Evolutionary conservation across 495 filamentous ascomycete species (phyloP).

Genomic region (Annulohypoxylon moriforme): DNA sequence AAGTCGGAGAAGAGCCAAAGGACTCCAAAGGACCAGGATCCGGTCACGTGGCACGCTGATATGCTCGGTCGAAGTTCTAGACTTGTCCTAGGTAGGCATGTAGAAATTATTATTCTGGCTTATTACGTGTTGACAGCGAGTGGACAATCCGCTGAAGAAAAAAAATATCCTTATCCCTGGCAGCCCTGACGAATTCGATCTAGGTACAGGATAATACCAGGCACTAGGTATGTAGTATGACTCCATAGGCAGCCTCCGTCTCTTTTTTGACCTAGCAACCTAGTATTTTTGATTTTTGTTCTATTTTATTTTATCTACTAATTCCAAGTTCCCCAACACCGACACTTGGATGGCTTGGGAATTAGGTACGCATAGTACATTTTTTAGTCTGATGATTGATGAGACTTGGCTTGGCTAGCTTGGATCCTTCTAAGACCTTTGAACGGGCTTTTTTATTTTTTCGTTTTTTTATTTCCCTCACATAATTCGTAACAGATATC

Average conservation of each 20-base stretch:
- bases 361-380: slow-evolving; percentile 18
- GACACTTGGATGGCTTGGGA: slow-evolving; percentile 19
- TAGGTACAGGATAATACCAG: too few species aligned
- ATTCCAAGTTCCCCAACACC: slow-evolving; percentile 33
- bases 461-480: slow-evolving; percentile 16
- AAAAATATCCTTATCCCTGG: slow-evolving; percentile 24
- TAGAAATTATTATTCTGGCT: slow-evolving; percentile 23
- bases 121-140: slow-evolving; percentile 19
- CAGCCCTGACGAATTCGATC: background rate
- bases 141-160: slow-evolving; percentile 7
- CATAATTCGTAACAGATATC: slow-evolving; percentile 1
- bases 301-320: slow-evolving; percentile 1
- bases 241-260: background rate
- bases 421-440: slow-evolving; percentile 23
- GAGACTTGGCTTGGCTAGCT: slow-evolving; percentile 22
- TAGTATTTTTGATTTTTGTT: background rate
- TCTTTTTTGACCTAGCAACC: background rate
- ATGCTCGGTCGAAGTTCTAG: slow-evolving; percentile 35
- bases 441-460: slow-evolving; percentile 15
- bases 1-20: background rate
- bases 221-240: background rate
- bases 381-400: slow-evolving; percentile 21
- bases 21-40: slow-evolving; percentile 11
- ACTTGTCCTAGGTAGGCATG: slow-evolving; percentile 44
- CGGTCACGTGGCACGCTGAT: slow-evolving; percentile 37